A percentile compares a stretch with the other conserved stretches of the same genome.
Evolutionary conservation across 768 basidiomycete species (phyloP).

Genomic region (Boletus vinaceobasis): DNA sequence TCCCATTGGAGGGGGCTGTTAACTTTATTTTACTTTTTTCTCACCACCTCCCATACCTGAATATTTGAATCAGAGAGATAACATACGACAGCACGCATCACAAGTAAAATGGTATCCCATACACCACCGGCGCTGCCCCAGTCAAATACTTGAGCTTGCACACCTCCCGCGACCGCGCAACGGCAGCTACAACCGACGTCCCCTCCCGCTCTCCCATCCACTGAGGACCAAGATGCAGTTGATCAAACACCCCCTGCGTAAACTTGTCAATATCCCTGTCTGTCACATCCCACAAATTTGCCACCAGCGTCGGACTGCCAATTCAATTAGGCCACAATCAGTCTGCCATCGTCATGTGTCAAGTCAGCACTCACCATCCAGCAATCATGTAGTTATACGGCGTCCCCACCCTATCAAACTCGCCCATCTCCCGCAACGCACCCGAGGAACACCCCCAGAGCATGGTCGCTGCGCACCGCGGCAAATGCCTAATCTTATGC

Average conservation of each 20-base stretch:
- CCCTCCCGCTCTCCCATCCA: slow-evolving; percentile 13
- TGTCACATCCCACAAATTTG: slow-evolving; percentile 97
- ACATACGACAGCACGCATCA: slow-evolving; percentile 18
- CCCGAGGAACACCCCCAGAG: slow-evolving; percentile 99
- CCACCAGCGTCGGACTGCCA: slow-evolving; percentile 82
- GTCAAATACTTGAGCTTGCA: slow-evolving; percentile 94
- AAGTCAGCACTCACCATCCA: slow-evolving; percentile 73
- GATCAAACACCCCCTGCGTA: slow-evolving; percentile 77
- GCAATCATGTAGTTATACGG: slow-evolving; percentile 96
- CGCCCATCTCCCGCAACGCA: slow-evolving; percentile 81
- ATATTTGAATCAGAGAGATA: too few species aligned
- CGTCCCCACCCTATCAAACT: slow-evolving; percentile 89
- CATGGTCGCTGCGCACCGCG: slow-evolving; percentile 90
- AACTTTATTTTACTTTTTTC: not conserved
- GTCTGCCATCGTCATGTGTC: not conserved
- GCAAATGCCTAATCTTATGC: slow-evolving; percentile 76
- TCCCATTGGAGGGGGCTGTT: not conserved
- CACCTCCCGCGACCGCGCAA: slow-evolving; percentile 71
- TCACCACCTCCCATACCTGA: not conserved
- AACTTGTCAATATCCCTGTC: slow-evolving; percentile 96
- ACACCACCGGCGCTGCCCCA: slow-evolving; percentile 91
- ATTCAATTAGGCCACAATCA: slow-evolving; percentile 1
- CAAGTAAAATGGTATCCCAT: slow-evolving; percentile 92
- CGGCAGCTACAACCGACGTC: slow-evolving; percentile 65
- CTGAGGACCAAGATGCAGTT: slow-evolving; percentile 49